Percentiles rank a stretch among this genome's conserved stretches.
Conservation (phyloP, 371 early-diverging fungal species). For the Mucor plumbeus region DNA sequence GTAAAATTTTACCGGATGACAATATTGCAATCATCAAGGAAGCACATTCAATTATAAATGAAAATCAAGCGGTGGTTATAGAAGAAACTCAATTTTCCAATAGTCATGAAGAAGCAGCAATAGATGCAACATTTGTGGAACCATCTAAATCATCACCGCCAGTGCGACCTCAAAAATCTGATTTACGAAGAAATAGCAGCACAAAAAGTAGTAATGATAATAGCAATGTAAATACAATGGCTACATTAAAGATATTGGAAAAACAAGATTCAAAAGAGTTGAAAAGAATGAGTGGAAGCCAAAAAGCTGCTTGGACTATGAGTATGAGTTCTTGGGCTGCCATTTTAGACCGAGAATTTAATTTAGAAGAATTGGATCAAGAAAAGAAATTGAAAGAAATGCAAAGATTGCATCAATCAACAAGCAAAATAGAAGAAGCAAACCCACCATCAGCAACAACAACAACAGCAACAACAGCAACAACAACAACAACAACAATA, state of each 20-base stretch:
- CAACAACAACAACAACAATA: too few relatives aligned
- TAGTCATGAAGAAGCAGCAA: not conserved
- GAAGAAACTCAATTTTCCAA: not conserved
- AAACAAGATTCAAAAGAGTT: not conserved
- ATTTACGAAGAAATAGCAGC: constrained; percentile 15
- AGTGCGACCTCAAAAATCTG: constrained; percentile 24
- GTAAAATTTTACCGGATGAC: too few relatives aligned
- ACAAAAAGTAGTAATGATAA: not conserved
- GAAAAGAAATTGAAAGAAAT: constrained; percentile 17
- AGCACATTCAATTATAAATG: not conserved
- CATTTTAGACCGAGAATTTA: constrained; percentile 38
- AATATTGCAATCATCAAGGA: not conserved
- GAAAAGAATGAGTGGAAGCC: constrained; percentile 41
- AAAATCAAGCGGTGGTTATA: not conserved
- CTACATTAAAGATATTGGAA: not conserved
- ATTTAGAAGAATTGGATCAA: constrained; percentile 26
- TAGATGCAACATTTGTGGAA: constrained; percentile 4
- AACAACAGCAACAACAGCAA: too few relatives aligned
- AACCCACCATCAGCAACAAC: not conserved
- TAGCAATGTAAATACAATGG: not conserved
- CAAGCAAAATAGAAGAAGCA: not conserved
- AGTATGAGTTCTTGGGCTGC: constrained; percentile 50
- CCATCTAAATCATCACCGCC: constrained; percentile 5
- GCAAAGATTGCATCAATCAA: not conserved
- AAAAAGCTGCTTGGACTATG: constrained; percentile 52